Evolutionary conservation across 768 basidiomycete species (phyloP), one percentile per base, ranked within the genome.

Genomic region (Suillus occidentalis): DNA sequence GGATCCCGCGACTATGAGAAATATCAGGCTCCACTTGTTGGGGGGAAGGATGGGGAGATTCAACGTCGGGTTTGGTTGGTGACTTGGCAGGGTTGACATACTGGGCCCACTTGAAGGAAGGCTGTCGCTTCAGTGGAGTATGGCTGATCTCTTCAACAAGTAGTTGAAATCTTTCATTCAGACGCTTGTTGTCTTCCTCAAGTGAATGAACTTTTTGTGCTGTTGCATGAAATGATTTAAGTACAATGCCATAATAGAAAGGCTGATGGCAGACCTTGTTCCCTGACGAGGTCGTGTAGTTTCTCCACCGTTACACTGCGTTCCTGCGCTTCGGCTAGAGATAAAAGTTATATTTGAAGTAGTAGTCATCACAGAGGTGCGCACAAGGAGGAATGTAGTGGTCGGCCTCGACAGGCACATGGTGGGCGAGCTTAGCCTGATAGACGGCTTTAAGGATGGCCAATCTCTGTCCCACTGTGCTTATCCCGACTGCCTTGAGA

Each of bases 361-460:
- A 62, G 56, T 34, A 40, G 1, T 45, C 43, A 16, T 25, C 16
- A 18, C 36, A 52, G 61, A 49, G 50, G 56, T 56, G 80, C 92
- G 72, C 72, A 94, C 95, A 95, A 64, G 94, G 93, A 10, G 95
- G 95, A 16, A 95, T 85, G 74, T 94, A 97, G 70, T 93, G 85
- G 67, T 91, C 90, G 45, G 89, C 80, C 65, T 94, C 92, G 69
- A 96, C 88, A 43, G 91, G 87, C 60, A 99, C 82, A 67, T 88
- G 88, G 72, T 96, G 85, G 1, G 87, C 87, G 60, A 95, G 78
- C 81, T 99, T 99, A 71, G 93, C 81, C 61, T 87, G 87, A 79
- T 97, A 99, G 64, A 98, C 88, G 57, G 91, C 90, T 76, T 95
- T 96, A 75, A 99, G 88, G 67, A 99, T 94, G 52, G 92, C 83